These are phyloP conservation scores for Fusarium sp. DNA, from an alignment of 2,329 filamentous ascomycete species.

Conservation along the genomic window DNA sequence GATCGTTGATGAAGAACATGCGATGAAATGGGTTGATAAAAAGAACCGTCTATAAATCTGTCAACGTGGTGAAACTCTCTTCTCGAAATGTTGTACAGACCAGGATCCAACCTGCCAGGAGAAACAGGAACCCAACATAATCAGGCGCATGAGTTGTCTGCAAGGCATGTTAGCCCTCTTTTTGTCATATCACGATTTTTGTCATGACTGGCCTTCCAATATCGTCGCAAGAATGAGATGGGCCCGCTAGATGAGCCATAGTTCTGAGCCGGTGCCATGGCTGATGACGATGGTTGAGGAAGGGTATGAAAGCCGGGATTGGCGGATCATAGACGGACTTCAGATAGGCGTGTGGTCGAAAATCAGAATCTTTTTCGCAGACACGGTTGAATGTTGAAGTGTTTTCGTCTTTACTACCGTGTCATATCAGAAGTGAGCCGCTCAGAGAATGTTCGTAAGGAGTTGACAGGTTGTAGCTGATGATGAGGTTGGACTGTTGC, in stretches of 20 bases:
- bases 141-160: slow-evolving; percentile 88
- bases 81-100: slow-evolving; percentile 53
- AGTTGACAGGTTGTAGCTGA: slow-evolving; percentile 20
- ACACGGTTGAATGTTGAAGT: neutral
- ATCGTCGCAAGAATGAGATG: slow-evolving; percentile 52
- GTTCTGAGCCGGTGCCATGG: slow-evolving; percentile 46
- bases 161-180: neutral
- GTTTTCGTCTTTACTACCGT: neutral
- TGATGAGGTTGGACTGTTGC: slow-evolving; percentile 23
- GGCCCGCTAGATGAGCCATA: slow-evolving; percentile 35
- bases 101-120: slow-evolving; percentile 75
- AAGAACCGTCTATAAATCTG: slow-evolving; percentile 44
- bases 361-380: neutral
- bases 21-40: slow-evolving; percentile 86
- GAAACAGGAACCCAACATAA: slow-evolving; percentile 80
- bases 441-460: slow-evolving; percentile 1
- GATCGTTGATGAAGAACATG: slow-evolving; percentile 91
- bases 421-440: neutral
- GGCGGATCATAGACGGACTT: slow-evolving; percentile 24
- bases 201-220: slow-evolving; percentile 58
- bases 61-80: slow-evolving; percentile 8
- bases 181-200: neutral
- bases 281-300: slow-evolving; percentile 4
- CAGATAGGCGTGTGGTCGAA: neutral
- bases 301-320: slow-evolving; percentile 8